Evolutionary conservation across 352 stramenopile species (phyloP), one percentile per base, ranked within the genome.

Genomic region (Phytophthora ramorum): DNA sequence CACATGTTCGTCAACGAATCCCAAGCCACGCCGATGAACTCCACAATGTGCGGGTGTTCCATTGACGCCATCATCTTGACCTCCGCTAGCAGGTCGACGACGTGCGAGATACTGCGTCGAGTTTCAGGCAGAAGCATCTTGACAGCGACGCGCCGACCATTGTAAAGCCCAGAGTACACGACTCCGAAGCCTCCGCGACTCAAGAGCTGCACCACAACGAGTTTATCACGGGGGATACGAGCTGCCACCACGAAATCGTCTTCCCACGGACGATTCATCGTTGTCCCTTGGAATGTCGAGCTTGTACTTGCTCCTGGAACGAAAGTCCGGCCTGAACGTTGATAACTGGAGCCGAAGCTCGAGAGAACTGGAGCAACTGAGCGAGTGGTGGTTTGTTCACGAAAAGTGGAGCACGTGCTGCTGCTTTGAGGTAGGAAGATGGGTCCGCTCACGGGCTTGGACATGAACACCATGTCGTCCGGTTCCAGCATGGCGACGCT

Each of bases 11-110:
- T 61, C 12, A 87, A 58, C 10, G 63, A 70, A 28, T 87, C 73
- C 82, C 82, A 91, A 19, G 69, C 68, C 3, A 89, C 79, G 7
- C 73, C 78, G 10, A 89, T 63, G 28, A 87, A 89, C 28, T 62
- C 37, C 4, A 89, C 76, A 43, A 91, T 81, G 37, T 73, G 63
- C 7, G 58, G 35, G 44, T 86, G 78, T 8, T 87, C 69, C 26
- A 90, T 67, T 0, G 48, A 44, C 5, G 69, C 65, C 73, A 83
- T 77, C 43, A 90, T 58, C 41, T 79, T 81, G 7, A 79, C 71
- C 56, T 91, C 79, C 0, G 64, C 58, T 32, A 85, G 40, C 17
- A 90, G 73, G 10, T 64, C 64, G 4, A 71, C 46, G 22, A 80
- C 69, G 1, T 79, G 50, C 0, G 53, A 44, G 10, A 81, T 60